These are phyloP conservation scores for Venturia pyrina DNA, from an alignment of 2,329 filamentous ascomycete genomes.

Conservation along the genomic window DNA sequence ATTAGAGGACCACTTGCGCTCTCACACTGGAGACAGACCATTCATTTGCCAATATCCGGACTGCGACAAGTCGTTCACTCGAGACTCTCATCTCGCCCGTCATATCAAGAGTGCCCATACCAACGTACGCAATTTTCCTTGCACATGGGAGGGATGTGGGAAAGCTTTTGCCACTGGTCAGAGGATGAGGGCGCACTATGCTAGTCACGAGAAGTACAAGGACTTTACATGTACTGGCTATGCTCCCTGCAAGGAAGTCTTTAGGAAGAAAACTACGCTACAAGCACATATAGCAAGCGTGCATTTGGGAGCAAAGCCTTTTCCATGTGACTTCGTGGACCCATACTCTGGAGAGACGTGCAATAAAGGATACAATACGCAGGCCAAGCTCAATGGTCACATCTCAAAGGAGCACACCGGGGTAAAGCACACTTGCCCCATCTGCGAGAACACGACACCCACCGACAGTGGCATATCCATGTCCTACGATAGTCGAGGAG, in stretches of 20 bases:
- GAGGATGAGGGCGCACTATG: constrained; percentile 63
- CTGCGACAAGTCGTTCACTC: constrained; percentile 77
- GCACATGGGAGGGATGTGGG: constrained; percentile 60
- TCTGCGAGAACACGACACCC: background rate
- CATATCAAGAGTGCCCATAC: constrained; percentile 78
- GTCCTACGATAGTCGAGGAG: constrained; percentile 4
- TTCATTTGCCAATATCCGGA: constrained; percentile 59
- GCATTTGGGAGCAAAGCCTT: constrained; percentile 64
- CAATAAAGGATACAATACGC: constrained; percentile 60
- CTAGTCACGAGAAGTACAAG: constrained; percentile 69
- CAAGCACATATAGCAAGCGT: constrained; percentile 70
- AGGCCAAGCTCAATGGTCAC: constrained; percentile 62
- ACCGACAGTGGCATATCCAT: constrained; percentile 7
- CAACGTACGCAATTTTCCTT: constrained; percentile 58
- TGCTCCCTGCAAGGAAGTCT: constrained; percentile 61
- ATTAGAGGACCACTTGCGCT: constrained; percentile 68
- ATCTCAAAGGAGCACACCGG: constrained; percentile 59
- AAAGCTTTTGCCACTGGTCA: constrained; percentile 77
- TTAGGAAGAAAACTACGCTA: constrained; percentile 79
- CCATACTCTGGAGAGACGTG: constrained; percentile 47
- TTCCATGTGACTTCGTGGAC: constrained; percentile 54
- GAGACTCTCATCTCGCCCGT: constrained; percentile 75
- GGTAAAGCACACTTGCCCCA: constrained; percentile 16
- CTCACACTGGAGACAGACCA: constrained; percentile 75
- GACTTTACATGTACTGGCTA: constrained; percentile 63